A percentile compares a stretch with the other conserved stretches of the same genome.
Conservation (phyloP, 805 yeast genomes). For the Zygoascus biomembranicola region DNA sequence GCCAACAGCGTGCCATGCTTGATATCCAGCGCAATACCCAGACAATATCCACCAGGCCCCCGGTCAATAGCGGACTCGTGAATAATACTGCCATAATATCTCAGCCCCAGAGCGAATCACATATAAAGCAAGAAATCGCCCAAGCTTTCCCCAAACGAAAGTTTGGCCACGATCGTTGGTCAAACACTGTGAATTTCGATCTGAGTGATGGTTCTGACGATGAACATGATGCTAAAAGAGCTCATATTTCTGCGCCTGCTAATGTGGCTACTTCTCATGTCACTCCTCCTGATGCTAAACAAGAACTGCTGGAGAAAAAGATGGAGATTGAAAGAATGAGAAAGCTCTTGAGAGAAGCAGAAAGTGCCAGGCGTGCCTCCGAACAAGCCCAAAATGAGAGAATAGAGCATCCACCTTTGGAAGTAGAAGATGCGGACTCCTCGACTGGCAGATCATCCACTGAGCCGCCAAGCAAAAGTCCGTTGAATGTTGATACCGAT, state of each 20-base stretch:
- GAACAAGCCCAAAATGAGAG: background rate
- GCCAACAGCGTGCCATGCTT: background rate
- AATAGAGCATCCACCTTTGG: background rate
- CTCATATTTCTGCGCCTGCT: background rate
- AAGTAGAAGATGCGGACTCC: background rate
- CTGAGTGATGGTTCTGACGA: conserved; percentile 18
- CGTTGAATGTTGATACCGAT: background rate
- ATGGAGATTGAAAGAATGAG: conserved; percentile 14
- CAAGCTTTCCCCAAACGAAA: background rate
- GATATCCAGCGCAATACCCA: background rate
- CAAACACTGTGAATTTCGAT: conserved; percentile 12
- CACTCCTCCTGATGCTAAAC: background rate
- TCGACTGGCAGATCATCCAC: background rate
- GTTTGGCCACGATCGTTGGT: conserved; percentile 21
- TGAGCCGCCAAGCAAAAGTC: background rate
- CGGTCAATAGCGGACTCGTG: background rate
- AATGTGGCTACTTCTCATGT: background rate
- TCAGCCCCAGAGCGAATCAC: background rate
- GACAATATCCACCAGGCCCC: background rate
- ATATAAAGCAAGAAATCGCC: background rate
- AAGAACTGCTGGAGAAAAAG: conserved; percentile 11
- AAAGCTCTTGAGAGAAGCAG: conserved; percentile 5
- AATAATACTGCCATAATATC: background rate
- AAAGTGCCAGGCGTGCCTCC: background rate
- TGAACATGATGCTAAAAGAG: conserved; percentile 7